A percentile compares a stretch with the other conserved stretches of the same genome.
These are phyloP conservation scores for Rhododendron ferrugineum DNA, from an alignment of 148 eudicot genomes.

Conservation along the genomic window DNA sequence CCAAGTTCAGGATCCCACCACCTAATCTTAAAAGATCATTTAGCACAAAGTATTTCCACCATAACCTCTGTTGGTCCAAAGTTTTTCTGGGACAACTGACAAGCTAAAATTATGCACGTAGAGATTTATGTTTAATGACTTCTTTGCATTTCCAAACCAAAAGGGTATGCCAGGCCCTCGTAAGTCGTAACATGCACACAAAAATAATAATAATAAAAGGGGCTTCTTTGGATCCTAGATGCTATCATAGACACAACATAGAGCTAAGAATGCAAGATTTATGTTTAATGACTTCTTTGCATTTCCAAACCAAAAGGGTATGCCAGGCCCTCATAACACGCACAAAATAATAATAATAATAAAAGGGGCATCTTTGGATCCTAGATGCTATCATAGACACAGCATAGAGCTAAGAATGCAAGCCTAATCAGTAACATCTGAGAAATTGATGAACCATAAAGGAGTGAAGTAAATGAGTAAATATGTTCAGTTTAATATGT, in stretches of 20 bases:
- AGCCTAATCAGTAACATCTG: background rate
- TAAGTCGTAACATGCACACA: background rate
- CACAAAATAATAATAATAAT: background rate
- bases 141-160: background rate
- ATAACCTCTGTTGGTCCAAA: background rate
- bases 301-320: too few relatives aligned
- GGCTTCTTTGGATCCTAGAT: background rate
- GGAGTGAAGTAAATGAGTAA: background rate
- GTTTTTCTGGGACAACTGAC: background rate
- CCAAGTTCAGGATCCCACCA: background rate
- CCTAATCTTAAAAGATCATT: background rate
- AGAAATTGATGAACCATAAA: background rate
- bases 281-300: too few relatives aligned
- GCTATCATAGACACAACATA: background rate
- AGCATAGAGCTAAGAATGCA: background rate
- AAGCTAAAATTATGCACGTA: background rate
- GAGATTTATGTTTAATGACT: background rate
- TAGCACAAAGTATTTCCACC: background rate
- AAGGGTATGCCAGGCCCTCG: background rate
- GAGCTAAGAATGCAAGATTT: background rate
- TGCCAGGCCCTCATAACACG: too few relatives aligned
- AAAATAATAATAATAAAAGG: background rate
- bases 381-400: background rate
- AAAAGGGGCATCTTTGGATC: background rate
- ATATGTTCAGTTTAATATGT: background rate